Evolutionary conservation across 805 yeast genomes (phyloP), one percentile per base, ranked within the genome.

Genomic region (Starmera amethionina): DNA sequence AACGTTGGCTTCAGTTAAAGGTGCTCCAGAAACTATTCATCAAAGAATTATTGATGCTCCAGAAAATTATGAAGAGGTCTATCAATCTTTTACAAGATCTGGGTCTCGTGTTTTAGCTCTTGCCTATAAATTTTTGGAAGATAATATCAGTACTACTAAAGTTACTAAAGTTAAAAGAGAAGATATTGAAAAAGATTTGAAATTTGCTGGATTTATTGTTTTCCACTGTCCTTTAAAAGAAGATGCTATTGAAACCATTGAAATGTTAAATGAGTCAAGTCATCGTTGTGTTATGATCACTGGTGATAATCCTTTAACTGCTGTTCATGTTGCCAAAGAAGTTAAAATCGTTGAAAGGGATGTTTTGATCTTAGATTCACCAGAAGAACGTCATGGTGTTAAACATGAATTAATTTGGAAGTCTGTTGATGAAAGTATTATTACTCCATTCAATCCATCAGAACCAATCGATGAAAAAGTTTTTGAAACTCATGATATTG

Each of bases 211-310:
- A 4, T 93, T 93, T 59, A 76, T 93, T 52, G 93, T 93, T 41
- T 93, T 93, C 84, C 95, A 87, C 59, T 89, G 97, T 68, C 98
- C 98, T 15, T 75, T 93, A 73, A 93, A 93, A 62, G 73, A 71
- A 31, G 98, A 93, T 65, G 98, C 98, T 31, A 68, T 86, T 58
- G 94, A 79, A 50, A 82, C 96, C 33, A 79, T 93, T 50, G 71
- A 77, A 55, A 90, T 88, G 97, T 72, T 93, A 62, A 90, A 87
- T 63, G 95, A 87, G 57, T 88, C 97, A 1, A 78, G 90, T 40
- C 98, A 93, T 62, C 87, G 98, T 59, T 85, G 87, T 59, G 78
- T 93, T 34, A 93, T 93, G 98, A 93, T 93, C 51, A 93, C 98
- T 37, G 98, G 98, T 71, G 98, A 93, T 64, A 93, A 90, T 62